Percentiles rank a stretch among this genome's conserved stretches.
Conservation (phyloP, 2,329 filamentous ascomycete species). For the Eutypella sp. region DNA sequence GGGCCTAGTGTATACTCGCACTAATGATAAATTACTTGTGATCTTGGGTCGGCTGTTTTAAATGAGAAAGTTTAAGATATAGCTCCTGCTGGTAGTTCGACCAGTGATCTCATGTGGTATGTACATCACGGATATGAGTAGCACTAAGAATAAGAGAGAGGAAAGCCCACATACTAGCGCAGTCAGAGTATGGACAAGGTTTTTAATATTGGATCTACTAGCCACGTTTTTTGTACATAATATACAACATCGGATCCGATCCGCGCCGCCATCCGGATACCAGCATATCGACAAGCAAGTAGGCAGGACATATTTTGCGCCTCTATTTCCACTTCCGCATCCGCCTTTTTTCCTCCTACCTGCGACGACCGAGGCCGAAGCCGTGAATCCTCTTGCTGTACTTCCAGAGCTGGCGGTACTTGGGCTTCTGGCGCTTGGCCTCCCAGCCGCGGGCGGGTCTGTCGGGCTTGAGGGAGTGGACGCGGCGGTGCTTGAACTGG, state of each 20-base stretch:
- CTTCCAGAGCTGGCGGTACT: slow-evolving; percentile 62
- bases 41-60: too few relatives aligned
- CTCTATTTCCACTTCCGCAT: background rate
- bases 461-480: slow-evolving; percentile 61
- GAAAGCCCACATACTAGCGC: background rate
- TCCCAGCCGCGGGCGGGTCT: slow-evolving; percentile 62
- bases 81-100: too few relatives aligned
- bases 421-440: slow-evolving; percentile 58
- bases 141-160: background rate
- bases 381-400: slow-evolving; percentile 54
- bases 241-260: background rate
- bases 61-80: too few relatives aligned
- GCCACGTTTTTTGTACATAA: background rate
- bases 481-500: slow-evolving; percentile 77
- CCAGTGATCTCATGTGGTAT: background rate
- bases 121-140: background rate
- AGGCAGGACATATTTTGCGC: too few relatives aligned
- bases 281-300: too few relatives aligned
- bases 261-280: background rate
- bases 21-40: too few relatives aligned
- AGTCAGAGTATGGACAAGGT: background rate
- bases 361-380: slow-evolving; percentile 11
- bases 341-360: slow-evolving; percentile 4
- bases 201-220: background rate
- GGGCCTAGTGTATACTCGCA: too few relatives aligned